Evolutionary conservation across 768 basidiomycete genomes (phyloP).

Genomic region (Lactarius hengduanensis): DNA sequence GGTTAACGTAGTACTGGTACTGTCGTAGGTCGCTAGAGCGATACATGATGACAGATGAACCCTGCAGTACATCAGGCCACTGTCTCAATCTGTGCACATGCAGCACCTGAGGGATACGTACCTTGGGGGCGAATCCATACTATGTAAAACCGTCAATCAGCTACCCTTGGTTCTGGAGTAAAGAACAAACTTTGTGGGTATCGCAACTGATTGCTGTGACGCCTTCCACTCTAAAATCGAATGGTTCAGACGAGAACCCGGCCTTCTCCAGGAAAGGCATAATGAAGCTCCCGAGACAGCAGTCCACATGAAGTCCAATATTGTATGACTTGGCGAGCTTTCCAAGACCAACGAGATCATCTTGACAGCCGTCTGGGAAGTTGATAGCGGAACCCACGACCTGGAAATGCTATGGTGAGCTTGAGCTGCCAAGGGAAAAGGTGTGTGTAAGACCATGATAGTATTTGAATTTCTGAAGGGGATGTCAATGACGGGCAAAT

Average conservation of each 20-base stretch:
- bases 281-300: conserved; percentile 92
- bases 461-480: conserved; percentile 77
- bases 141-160: conserved; percentile 35
- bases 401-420: conserved; percentile 38
- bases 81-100: neutral
- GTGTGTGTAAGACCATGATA: conserved; percentile 59
- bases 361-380: conserved; percentile 84
- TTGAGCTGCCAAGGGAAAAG: neutral
- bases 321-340: conserved; percentile 70
- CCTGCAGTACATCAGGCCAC: conserved; percentile 44
- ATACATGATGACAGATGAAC: conserved; percentile 95
- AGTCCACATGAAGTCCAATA: conserved; percentile 90
- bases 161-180: conserved; percentile 5
- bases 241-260: conserved; percentile 68
- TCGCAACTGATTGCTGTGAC: conserved; percentile 96
- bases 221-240: conserved; percentile 88
- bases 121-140: conserved; percentile 96
- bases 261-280: conserved; percentile 86
- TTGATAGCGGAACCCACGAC: conserved; percentile 84
- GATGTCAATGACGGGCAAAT: conserved; percentile 16
- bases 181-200: conserved; percentile 73
- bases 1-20: conserved; percentile 84
- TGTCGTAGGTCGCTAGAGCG: conserved; percentile 68
- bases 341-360: conserved; percentile 79
- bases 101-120: conserved; percentile 29